A percentile compares a stretch with the other conserved stretches of the same genome.
Conservation (phyloP, 495 filamentous ascomycete genomes). For the Tetracladium setigerum region DNA sequence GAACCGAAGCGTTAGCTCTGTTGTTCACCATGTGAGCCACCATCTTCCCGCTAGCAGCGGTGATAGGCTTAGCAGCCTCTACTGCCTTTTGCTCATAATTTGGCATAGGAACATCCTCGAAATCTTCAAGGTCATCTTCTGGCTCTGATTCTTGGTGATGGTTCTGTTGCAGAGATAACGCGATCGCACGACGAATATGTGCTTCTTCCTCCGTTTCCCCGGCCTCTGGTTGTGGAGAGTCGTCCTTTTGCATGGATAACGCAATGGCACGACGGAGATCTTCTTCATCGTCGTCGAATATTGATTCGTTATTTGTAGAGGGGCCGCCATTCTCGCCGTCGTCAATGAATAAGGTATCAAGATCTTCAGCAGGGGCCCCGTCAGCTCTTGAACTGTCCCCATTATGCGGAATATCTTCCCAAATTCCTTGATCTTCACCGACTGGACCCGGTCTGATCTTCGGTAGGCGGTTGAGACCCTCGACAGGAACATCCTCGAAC, state of each 20-base stretch:
- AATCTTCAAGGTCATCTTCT: constrained; percentile 34
- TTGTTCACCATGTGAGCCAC: constrained; percentile 59
- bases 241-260: constrained; percentile 58
- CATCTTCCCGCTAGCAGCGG: constrained; percentile 42
- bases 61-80: constrained; percentile 43
- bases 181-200: constrained; percentile 25
- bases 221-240: constrained; percentile 20
- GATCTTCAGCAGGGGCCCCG: constrained; percentile 6
- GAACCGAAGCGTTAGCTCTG: constrained; percentile 45
- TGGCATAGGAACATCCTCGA: constrained; percentile 40
- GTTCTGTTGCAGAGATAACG: constrained; percentile 21
- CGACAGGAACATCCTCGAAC: constrained; percentile 94
- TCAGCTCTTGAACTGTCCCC: constrained; percentile 5
- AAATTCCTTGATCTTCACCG: constrained; percentile 33
- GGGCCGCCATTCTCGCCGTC: constrained; percentile 22
- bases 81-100: constrained; percentile 48
- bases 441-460: constrained; percentile 33
- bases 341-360: constrained; percentile 60
- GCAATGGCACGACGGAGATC: constrained; percentile 77
- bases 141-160: constrained; percentile 14
- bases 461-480: constrained; percentile 84
- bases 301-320: constrained; percentile 19
- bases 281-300: constrained; percentile 57
- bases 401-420: constrained; percentile 10
- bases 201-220: constrained; percentile 25